Base-by-base conservation (phyloP, 225 moss, liverwort and hornwort species). In the Marchantia polymorpha region DNA sequence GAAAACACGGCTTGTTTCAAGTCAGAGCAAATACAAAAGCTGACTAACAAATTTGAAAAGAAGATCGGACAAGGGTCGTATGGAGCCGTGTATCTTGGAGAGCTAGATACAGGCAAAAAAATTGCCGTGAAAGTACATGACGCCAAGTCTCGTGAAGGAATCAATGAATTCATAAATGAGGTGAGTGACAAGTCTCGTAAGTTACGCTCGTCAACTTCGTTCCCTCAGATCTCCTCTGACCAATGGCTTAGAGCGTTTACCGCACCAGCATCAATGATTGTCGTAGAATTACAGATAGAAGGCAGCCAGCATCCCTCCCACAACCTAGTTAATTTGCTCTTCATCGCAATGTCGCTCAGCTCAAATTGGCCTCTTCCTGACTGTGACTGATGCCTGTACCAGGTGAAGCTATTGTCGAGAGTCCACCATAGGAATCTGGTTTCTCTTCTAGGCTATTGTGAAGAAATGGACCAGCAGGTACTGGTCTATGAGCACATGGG, bases 371-470 rank as follows among this genome's bases (percentile, higher is more conserved):
- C 39, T 39, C 39, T 39, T 39, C 39, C 5, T 39, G 39, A 39
- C 39, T 39, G 39, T 39, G 39, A 17, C 17, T 47, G 70, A 15
- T 49, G 48, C 70, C 3, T 70, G 14, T 70, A 9, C 70, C 22
- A 93, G 93, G 91, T 91, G 70, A 84, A 85, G 76, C 84, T 93
- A 58, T 84, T 93, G 10, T 93, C 93, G 54, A 82, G 86, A 13
- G 86, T 91, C 59, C 93, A 93, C 52, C 93, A 93, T 26, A 93
- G 89, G 71, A 91, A 93, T 72, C 89, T 93, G 15, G 90, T 93
- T 1, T 85, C 85, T 53, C 80, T 91, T 17, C 27, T 91, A 70
- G 91, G 91, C 51, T 90, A 85, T 52, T 74, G 91, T 64, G 84
- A 91, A 81, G 90, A 90, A 12, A 81, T 79, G 60, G 86, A 89